These are phyloP conservation scores for Lactifluus piperatus DNA, from an alignment of 768 basidiomycete species.

Conservation along the genomic window DNA sequence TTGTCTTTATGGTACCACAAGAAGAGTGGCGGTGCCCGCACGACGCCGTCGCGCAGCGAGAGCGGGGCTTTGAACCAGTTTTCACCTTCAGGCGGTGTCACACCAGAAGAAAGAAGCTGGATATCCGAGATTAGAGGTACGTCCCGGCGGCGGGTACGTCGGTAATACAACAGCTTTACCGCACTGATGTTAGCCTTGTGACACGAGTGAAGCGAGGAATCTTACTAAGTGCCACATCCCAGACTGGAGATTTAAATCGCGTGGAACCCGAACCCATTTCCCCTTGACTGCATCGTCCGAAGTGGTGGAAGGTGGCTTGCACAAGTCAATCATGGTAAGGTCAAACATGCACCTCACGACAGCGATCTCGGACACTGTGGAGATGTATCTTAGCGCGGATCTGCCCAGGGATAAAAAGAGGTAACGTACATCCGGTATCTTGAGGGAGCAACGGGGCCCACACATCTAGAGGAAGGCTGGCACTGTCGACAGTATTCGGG, in stretches of 20 bases:
- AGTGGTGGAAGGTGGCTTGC: slow-evolving; percentile 56
- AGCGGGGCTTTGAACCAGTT: slow-evolving; percentile 57
- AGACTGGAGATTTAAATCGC: slow-evolving; percentile 64
- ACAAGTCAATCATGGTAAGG: slow-evolving; percentile 50
- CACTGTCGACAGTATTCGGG: slow-evolving; percentile 37
- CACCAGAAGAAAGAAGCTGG: slow-evolving; percentile 47
- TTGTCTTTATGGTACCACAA: slow-evolving; percentile 77
- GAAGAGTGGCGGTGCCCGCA: slow-evolving; percentile 46
- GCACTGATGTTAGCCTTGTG: not conserved
- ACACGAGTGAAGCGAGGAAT: slow-evolving; percentile 14
- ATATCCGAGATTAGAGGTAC: slow-evolving; percentile 73
- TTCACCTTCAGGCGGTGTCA: slow-evolving; percentile 36
- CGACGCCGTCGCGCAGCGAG: slow-evolving; percentile 58
- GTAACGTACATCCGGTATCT: slow-evolving; percentile 60
- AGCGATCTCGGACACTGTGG: slow-evolving; percentile 71
- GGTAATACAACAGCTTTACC: slow-evolving; percentile 65
- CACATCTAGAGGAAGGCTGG: slow-evolving; percentile 68
- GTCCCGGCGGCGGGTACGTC: slow-evolving; percentile 76
- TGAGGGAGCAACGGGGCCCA: slow-evolving; percentile 74
- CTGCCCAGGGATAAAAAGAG: not conserved
- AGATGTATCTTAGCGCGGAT: not conserved
- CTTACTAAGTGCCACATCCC: slow-evolving; percentile 55
- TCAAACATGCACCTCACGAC: slow-evolving; percentile 59
- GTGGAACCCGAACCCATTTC: slow-evolving; percentile 84
- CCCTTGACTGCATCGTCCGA: slow-evolving; percentile 71